phyloP scores from a whole-genome alignment of 495 filamentous ascomycete species.

The Stereocaulon alpinum region DNA sequence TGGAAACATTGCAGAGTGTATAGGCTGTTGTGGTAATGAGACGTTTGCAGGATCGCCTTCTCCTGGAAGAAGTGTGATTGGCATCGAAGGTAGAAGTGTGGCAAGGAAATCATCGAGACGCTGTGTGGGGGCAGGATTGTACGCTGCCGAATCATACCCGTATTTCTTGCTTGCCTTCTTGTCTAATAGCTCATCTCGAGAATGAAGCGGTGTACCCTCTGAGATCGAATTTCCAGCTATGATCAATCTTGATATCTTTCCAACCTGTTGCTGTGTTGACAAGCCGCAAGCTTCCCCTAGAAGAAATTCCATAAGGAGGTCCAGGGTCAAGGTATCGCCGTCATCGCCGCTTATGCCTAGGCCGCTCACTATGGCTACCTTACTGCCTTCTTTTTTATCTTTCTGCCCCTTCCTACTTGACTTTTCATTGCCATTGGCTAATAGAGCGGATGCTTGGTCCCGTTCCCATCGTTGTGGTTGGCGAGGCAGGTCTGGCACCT shows the following conservation, averaged over 20 bases:
- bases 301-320: conserved; percentile 77
- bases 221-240: conserved; percentile 85
- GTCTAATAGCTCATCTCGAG: conserved; percentile 42
- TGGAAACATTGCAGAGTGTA: conserved; percentile 76
- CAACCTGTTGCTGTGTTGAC: conserved; percentile 43
- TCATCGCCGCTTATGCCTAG: conserved; percentile 68
- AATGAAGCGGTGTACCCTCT: conserved; percentile 32
- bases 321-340: conserved; percentile 58
- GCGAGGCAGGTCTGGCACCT: conserved; percentile 71
- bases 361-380: conserved; percentile 84
- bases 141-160: conserved; percentile 81
- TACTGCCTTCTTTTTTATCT: conserved; percentile 25
- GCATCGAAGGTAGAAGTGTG: conserved; percentile 67
- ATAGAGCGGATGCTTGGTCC: conserved; percentile 33
- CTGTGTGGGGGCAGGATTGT: conserved; percentile 74
- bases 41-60: conserved; percentile 69
- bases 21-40: conserved; percentile 68
- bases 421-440: conserved; percentile 31
- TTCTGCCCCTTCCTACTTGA: conserved; percentile 26
- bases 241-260: conserved; percentile 71
- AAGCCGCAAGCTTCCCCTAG: conserved; percentile 66
- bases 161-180: conserved; percentile 64
- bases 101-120: conserved; percentile 77
- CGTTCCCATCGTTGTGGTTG: conserved; percentile 71
- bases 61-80: conserved; percentile 71